These are phyloP conservation scores for Hortiboletus rubellus DNA, from an alignment of 1,284 basidiomycete genomes.

Conservation along the genomic window DNA sequence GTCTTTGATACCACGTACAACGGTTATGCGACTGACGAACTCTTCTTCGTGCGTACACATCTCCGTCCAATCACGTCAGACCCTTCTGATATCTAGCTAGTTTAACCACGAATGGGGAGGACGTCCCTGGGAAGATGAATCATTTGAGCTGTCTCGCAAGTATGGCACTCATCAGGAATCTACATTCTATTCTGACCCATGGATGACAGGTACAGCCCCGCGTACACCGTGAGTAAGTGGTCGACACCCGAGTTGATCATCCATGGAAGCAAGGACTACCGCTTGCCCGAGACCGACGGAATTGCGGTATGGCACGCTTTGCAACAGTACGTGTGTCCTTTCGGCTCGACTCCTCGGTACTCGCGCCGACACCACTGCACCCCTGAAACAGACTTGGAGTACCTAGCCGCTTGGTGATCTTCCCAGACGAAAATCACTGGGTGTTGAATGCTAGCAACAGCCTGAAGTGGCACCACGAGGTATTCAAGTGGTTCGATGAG, in stretches of 20 bases:
- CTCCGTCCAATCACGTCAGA: background rate
- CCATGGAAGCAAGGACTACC: conserved; percentile 86
- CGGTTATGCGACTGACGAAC: conserved; percentile 80
- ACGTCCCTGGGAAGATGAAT: conserved; percentile 69
- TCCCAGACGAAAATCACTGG: conserved; percentile 95
- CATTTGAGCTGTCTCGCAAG: conserved; percentile 57
- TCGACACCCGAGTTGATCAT: conserved; percentile 82
- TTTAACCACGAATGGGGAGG: conserved; percentile 86
- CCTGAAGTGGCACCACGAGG: conserved; percentile 85
- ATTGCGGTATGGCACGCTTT: conserved; percentile 80
- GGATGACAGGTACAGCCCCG: conserved; percentile 59
- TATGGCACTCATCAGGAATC: conserved; percentile 30
- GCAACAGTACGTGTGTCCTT: conserved; percentile 60
- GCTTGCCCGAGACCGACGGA: conserved; percentile 80
- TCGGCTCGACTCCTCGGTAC: background rate
- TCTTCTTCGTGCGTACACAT: conserved; percentile 70
- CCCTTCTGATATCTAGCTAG: conserved; percentile 36
- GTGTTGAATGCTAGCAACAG: conserved; percentile 77
- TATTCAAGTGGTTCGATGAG: conserved; percentile 84
- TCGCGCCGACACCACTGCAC: background rate
- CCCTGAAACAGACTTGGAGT: conserved; percentile 57
- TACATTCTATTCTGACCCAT: background rate
- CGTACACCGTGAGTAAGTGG: conserved; percentile 82
- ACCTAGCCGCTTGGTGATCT: conserved; percentile 82
- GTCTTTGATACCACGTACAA: conserved; percentile 73